A percentile compares a stretch with the other conserved stretches of the same genome.
phyloP scores from a whole-genome alignment of 2,329 filamentous ascomycete genomes.

The Claviceps sorghi region DNA sequence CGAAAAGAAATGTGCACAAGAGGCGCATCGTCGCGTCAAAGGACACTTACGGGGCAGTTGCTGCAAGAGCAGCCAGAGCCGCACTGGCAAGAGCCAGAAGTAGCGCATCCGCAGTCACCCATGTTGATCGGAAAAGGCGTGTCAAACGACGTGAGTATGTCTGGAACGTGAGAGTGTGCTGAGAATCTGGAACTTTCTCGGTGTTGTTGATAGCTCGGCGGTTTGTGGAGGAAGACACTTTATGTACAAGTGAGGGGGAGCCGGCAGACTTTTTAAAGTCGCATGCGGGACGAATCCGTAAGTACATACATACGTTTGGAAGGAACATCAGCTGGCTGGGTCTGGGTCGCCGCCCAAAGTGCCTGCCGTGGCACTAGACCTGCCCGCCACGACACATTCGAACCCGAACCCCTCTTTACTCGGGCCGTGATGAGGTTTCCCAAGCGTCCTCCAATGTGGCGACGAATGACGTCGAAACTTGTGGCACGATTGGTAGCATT shows the following conservation, averaged over 20 bases:
- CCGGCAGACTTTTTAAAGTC: background rate
- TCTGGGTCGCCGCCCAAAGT: background rate
- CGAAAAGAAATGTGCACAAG: no score
- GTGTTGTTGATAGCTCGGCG: background rate
- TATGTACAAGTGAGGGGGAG: background rate
- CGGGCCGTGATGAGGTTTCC: constrained; percentile 1
- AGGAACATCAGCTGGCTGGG: background rate
- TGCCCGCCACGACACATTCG: background rate
- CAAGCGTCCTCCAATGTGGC: constrained; percentile 3
- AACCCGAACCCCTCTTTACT: background rate
- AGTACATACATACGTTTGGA: background rate
- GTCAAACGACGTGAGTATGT: background rate
- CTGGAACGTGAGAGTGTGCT: background rate
- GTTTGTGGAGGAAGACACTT: background rate
- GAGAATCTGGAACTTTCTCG: background rate
- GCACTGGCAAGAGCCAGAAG: constrained; percentile 27
- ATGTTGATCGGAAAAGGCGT: constrained; percentile 17
- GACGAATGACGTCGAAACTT: constrained; percentile 3
- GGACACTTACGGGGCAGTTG: constrained; percentile 26
- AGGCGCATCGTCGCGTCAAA: background rate
- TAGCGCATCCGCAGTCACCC: constrained; percentile 27
- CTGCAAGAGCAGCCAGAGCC: constrained; percentile 27
- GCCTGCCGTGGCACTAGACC: background rate
- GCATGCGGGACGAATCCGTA: background rate
- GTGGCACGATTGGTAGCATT: background rate